A percentile compares a stretch with the other conserved stretches of the same genome.
phyloP scores from a whole-genome alignment of 805 yeast genomes.

The Pichia pseudocactophila region DNA sequence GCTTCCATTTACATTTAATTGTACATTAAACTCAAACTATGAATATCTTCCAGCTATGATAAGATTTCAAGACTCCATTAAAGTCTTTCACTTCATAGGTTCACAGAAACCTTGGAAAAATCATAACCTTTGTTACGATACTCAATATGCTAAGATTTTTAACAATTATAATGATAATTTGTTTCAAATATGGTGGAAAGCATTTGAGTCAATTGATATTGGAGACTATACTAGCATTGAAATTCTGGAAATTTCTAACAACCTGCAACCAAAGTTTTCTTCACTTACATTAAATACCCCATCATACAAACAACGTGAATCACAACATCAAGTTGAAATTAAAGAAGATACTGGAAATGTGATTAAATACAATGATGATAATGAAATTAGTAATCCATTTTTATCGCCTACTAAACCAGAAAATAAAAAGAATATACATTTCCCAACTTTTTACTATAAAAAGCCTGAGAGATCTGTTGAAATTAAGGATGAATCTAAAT shows the following conservation, averaged over 20 bases:
- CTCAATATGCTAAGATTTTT: constrained; percentile 12
- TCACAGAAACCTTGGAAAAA: constrained; percentile 38
- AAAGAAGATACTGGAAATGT: neutral
- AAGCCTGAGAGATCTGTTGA: constrained; percentile 10
- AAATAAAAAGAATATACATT: neutral
- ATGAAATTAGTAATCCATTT: constrained; percentile 5
- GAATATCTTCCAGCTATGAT: constrained; percentile 29
- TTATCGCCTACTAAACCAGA: constrained; percentile 2
- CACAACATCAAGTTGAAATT: neutral
- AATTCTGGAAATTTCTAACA: constrained; percentile 16
- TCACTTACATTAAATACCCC: neutral
- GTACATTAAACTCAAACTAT: constrained; percentile 42
- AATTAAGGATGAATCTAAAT: constrained; percentile 12
- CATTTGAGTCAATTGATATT: constrained; percentile 15
- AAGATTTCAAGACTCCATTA: constrained; percentile 29
- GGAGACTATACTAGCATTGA: constrained; percentile 13
- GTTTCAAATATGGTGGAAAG: constrained; percentile 26
- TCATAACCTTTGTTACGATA: constrained; percentile 7
- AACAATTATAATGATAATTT: constrained; percentile 15
- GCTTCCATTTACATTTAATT: constrained; percentile 77
- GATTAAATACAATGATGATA: neutral
- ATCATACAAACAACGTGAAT: neutral
- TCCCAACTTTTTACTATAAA: constrained; percentile 22
- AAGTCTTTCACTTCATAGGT: constrained; percentile 63
- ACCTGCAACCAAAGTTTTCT: constrained; percentile 14